Conservation (phyloP, 2,329 filamentous ascomycete species). For the Pseudogymnoascus sp. region DNA sequence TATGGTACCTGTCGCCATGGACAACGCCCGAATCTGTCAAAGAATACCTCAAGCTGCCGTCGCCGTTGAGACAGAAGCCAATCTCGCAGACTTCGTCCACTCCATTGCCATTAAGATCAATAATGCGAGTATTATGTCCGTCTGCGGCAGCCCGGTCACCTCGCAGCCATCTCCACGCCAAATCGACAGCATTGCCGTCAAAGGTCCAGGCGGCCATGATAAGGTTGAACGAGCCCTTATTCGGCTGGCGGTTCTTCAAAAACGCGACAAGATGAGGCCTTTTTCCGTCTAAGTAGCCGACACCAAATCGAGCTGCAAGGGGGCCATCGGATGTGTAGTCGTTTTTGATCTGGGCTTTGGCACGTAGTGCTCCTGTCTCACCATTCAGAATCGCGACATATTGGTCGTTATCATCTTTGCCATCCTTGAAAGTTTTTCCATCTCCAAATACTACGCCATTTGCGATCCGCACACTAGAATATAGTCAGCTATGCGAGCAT, state of each 20-base stretch:
- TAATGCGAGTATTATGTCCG: neutral
- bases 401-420: neutral
- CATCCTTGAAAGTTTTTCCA: neutral
- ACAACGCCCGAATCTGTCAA: neutral
- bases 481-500: neutral
- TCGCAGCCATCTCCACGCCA: neutral
- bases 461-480: neutral
- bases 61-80: neutral
- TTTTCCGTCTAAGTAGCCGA: neutral
- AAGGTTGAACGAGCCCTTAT: neutral
- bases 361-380: neutral
- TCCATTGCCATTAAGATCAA: neutral
- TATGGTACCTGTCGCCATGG: neutral
- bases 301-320: neutral
- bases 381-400: neutral
- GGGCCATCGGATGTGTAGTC: neutral
- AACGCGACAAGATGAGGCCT: neutral
- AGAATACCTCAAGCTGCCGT: neutral
- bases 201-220: neutral
- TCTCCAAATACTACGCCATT: neutral
- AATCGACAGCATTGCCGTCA: neutral
- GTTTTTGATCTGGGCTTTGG: neutral
- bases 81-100: neutral
- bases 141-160: neutral
- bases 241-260: neutral